Percentiles rank a stretch among this genome's conserved stretches.
Conservation (phyloP, 805 yeast species). For the Myxozyma udenii region DNA sequence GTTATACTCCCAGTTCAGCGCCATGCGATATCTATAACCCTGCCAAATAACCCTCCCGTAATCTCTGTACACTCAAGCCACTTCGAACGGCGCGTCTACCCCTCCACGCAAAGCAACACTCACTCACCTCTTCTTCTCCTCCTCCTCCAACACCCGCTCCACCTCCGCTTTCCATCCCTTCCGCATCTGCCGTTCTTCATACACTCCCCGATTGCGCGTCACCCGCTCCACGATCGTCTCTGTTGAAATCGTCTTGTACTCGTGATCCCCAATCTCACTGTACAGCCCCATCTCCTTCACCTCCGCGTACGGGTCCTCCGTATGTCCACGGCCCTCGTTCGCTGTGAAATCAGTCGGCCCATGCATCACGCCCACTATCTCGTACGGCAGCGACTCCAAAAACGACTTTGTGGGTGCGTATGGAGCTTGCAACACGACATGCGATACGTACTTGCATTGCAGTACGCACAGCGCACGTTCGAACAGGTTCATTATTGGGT, state of each 20-base stretch:
- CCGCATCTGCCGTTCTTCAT: conserved; percentile 79
- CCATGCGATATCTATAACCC: no score
- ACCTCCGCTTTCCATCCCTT: conserved; percentile 76
- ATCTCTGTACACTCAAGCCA: not conserved
- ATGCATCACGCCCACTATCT: conserved; percentile 44
- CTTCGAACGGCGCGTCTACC: no score
- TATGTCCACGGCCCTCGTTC: not conserved
- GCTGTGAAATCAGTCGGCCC: conserved; percentile 49
- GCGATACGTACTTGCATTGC: conserved; percentile 60
- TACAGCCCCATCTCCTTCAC: conserved; percentile 41
- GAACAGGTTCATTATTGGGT: conserved; percentile 81
- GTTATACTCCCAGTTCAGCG: no score
- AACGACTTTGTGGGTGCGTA: conserved; percentile 46
- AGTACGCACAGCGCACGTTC: conserved; percentile 85
- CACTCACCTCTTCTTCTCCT: not conserved
- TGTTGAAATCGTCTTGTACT: conserved; percentile 63
- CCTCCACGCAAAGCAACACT: not conserved
- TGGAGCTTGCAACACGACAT: conserved; percentile 70
- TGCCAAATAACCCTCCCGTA: not conserved
- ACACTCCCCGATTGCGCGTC: conserved; percentile 59
- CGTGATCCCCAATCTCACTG: conserved; percentile 50
- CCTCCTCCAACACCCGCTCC: conserved; percentile 40
- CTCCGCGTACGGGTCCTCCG: conserved; percentile 41
- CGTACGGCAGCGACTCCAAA: conserved; percentile 39
- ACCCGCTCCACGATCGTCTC: conserved; percentile 75